These are phyloP conservation scores for Dichotomopilus funicola DNA, from an alignment of 2,329 filamentous ascomycete species.

Conservation along the genomic window DNA sequence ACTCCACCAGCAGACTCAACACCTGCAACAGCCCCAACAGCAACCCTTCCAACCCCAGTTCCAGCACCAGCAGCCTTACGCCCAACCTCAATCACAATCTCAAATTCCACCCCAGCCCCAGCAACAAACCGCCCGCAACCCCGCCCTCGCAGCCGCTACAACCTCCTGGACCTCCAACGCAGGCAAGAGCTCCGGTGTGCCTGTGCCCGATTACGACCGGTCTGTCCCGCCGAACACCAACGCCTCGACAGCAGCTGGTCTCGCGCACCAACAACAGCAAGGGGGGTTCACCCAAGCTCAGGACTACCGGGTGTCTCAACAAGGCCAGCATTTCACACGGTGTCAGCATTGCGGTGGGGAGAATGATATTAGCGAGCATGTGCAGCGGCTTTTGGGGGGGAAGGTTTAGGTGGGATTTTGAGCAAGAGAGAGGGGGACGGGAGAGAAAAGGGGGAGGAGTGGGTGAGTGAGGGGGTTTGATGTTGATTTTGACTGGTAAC, in stretches of 20 bases:
- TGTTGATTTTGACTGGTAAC: no score
- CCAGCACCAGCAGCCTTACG: neutral
- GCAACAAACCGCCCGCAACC: neutral
- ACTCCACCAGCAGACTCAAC: no score
- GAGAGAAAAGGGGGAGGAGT: no score
- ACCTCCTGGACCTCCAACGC: slow-evolving; percentile 14
- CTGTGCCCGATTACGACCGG: no score
- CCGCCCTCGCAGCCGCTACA: slow-evolving; percentile 17
- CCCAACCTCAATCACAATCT: neutral
- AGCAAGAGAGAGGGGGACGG: neutral
- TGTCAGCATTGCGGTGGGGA: slow-evolving; percentile 21
- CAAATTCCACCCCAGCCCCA: neutral
- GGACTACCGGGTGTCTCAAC: neutral
- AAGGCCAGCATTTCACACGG: slow-evolving; percentile 9
- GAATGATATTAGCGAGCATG: slow-evolving; percentile 19
- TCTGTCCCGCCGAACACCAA: neutral
- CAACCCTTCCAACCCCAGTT: slow-evolving; percentile 6
- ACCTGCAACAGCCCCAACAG: slow-evolving; percentile 11
- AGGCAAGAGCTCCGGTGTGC: neutral
- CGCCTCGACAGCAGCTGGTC: no score
- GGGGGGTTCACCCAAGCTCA: no score
- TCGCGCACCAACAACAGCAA: neutral
- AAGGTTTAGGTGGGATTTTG: neutral
- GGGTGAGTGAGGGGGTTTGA: no score
- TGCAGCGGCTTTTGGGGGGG: neutral